Percentiles rank a stretch among this genome's conserved stretches.
Evolutionary conservation across 2,329 filamentous ascomycete species (phyloP).

Genomic region (Sphaceloma murrayae): DNA sequence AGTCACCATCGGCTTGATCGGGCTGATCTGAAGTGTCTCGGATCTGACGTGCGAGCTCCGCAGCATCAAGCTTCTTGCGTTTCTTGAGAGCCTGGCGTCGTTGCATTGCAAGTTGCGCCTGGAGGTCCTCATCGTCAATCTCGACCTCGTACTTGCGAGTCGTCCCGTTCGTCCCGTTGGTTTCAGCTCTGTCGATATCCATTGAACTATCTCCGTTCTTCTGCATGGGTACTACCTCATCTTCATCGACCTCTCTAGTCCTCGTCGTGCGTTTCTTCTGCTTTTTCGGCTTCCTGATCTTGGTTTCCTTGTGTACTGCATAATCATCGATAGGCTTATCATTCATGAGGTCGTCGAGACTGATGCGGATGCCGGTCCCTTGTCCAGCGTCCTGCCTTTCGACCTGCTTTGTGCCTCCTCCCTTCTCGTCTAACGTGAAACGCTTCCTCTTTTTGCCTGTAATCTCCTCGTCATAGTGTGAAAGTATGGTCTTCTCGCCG

Average conservation of each 20-base stretch:
- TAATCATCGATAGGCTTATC: conserved; percentile 74
- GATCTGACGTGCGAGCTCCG: conserved; percentile 77
- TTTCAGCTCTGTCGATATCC: conserved; percentile 56
- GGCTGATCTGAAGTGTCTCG: conserved; percentile 55
- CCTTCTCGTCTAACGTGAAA: conserved; percentile 76
- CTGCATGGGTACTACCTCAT: conserved; percentile 39
- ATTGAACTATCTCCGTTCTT: conserved; percentile 47
- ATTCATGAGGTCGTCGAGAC: conserved; percentile 59
- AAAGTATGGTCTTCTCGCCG: conserved; percentile 58
- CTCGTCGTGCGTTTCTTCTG: conserved; percentile 65
- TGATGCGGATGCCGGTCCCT: conserved; percentile 62
- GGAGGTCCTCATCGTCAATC: conserved; percentile 86
- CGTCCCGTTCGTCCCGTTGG: conserved; percentile 18
- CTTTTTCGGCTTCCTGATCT: conserved; percentile 89
- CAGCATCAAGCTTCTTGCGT: conserved; percentile 74
- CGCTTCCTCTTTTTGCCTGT: conserved; percentile 76
- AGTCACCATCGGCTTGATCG: conserved; percentile 47
- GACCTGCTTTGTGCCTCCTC: conserved; percentile 56
- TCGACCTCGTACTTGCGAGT: conserved; percentile 35
- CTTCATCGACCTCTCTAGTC: conserved; percentile 56
- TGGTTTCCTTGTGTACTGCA: conserved; percentile 73
- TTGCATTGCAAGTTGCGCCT: conserved; percentile 75
- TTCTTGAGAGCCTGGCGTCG: conserved; percentile 79
- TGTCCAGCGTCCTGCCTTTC: conserved; percentile 43
- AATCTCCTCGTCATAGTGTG: conserved; percentile 94